Conservation (phyloP, 352 stramenopile species). For the Pythium apleroticum region DNA sequence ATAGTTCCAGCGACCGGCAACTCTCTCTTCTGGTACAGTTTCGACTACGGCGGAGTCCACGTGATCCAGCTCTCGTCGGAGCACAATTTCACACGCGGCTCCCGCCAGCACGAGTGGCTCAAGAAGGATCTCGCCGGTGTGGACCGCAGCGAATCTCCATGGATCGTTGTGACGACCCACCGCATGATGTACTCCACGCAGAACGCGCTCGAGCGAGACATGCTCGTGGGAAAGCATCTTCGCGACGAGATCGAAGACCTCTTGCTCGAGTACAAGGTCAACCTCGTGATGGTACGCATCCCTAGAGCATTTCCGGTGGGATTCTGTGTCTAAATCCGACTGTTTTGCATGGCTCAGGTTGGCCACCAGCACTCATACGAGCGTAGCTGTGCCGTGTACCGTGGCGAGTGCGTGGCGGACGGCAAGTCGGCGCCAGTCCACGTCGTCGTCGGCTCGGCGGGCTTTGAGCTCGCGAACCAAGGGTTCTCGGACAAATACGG, state of each 20-base stretch:
- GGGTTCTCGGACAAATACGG: conserved; percentile 61
- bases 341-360: conserved; percentile 38
- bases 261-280: conserved; percentile 79
- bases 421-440: conserved; percentile 63
- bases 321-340: background rate
- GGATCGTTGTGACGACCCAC: conserved; percentile 90
- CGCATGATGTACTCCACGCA: conserved; percentile 83
- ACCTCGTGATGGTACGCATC: conserved; percentile 77
- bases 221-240: conserved; percentile 73
- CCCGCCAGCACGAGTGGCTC: conserved; percentile 87
- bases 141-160: conserved; percentile 83
- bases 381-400: conserved; percentile 78
- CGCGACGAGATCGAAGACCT: conserved; percentile 89
- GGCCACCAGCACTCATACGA: conserved; percentile 92
- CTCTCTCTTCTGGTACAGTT: conserved; percentile 89
- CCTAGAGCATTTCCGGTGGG: too few relatives aligned
- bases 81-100: conserved; percentile 87
- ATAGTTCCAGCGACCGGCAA: conserved; percentile 62
- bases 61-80: conserved; percentile 91
- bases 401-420: conserved; percentile 54
- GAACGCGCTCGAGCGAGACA: conserved; percentile 52
- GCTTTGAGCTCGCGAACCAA: conserved; percentile 47
- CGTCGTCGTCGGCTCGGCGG: conserved; percentile 75
- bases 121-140: conserved; percentile 72
- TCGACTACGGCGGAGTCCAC: conserved; percentile 84